These are phyloP conservation scores for Cercospora canescens DNA, from an alignment of 2,329 filamentous ascomycete species.

Conservation along the genomic window DNA sequence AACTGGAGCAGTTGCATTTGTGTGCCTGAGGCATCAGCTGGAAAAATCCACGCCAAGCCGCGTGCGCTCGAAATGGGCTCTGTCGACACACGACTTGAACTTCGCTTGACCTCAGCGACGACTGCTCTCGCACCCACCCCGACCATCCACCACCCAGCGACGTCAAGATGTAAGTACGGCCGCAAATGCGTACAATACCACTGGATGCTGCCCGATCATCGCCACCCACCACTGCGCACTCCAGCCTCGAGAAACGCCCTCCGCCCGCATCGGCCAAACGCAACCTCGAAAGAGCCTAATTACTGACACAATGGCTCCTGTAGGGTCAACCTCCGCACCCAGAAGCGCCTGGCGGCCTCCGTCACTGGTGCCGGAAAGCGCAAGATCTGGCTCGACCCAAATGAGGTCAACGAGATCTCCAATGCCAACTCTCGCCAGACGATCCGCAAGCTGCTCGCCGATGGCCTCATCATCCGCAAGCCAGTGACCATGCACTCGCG, in stretches of 20 bases:
- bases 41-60: slow-evolving; percentile 5
- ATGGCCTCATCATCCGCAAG: slow-evolving; percentile 99
- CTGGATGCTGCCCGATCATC: slow-evolving; percentile 7
- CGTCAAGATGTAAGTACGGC: slow-evolving; percentile 32
- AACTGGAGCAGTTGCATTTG: neutral
- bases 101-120: slow-evolving; percentile 9
- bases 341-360: slow-evolving; percentile 99
- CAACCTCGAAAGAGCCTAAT: slow-evolving; percentile 2
- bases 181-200: neutral
- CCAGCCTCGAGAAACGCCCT: slow-evolving; percentile 10
- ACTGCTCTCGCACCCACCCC: slow-evolving; percentile 15
- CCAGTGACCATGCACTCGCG: slow-evolving; percentile 99
- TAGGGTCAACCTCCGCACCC: slow-evolving; percentile 99
- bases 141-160: slow-evolving; percentile 29
- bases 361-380: slow-evolving; percentile 99
- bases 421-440: slow-evolving; percentile 99
- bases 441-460: slow-evolving; percentile 98
- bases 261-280: slow-evolving; percentile 7
- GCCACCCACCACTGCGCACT: slow-evolving; percentile 5
- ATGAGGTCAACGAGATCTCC: slow-evolving; percentile 98
- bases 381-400: slow-evolving; percentile 99
- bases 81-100: slow-evolving; percentile 2
- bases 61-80: slow-evolving; percentile 5
- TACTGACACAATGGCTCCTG: slow-evolving; percentile 36
- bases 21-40: neutral